These are phyloP conservation scores for Neoboletus subvelutipes DNA, from an alignment of 768 basidiomycete genomes.

Conservation along the genomic window DNA sequence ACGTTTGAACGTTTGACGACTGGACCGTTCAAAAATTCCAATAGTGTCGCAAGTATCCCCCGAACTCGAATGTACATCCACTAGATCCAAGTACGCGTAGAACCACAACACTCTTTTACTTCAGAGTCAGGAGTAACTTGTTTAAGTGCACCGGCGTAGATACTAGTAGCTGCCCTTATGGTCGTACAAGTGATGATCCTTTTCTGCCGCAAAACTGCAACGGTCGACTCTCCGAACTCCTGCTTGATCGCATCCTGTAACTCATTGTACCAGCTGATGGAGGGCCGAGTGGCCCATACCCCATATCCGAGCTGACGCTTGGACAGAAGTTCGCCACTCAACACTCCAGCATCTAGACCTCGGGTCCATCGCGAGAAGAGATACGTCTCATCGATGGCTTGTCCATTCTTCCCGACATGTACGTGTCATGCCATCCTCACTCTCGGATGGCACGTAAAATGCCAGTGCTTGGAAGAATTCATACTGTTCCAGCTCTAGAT, in stretches of 20 bases:
- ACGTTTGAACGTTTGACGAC: no score
- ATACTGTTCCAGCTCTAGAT: constrained; percentile 47
- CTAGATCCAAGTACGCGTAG: no score
- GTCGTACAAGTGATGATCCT: constrained; percentile 71
- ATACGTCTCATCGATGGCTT: constrained; percentile 37
- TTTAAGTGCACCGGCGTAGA: constrained; percentile 36
- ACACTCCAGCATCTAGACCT: constrained; percentile 45
- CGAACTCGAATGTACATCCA: no score
- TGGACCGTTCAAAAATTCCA: no score
- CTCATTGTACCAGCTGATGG: constrained; percentile 39
- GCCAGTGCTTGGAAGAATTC: constrained; percentile 46
- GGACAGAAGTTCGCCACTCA: constrained; percentile 30
- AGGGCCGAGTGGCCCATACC: constrained; percentile 32
- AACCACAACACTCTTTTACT: no score
- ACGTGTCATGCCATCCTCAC: constrained; percentile 43
- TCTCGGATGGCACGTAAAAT: constrained; percentile 38
- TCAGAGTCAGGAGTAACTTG: no score
- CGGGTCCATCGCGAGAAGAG: constrained; percentile 50
- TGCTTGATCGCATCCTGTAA: constrained; percentile 32
- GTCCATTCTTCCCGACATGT: constrained; percentile 45
- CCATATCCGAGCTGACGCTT: constrained; percentile 38
- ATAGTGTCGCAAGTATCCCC: no score
- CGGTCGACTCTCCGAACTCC: constrained; percentile 35
- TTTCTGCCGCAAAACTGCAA: constrained; percentile 40
- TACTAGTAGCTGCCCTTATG: constrained; percentile 67